Percentiles rank a stretch among this genome's conserved stretches.
These are phyloP conservation scores for Acacia melanoxylon DNA, from an alignment of 306 rosid genomes.

Conservation along the genomic window DNA sequence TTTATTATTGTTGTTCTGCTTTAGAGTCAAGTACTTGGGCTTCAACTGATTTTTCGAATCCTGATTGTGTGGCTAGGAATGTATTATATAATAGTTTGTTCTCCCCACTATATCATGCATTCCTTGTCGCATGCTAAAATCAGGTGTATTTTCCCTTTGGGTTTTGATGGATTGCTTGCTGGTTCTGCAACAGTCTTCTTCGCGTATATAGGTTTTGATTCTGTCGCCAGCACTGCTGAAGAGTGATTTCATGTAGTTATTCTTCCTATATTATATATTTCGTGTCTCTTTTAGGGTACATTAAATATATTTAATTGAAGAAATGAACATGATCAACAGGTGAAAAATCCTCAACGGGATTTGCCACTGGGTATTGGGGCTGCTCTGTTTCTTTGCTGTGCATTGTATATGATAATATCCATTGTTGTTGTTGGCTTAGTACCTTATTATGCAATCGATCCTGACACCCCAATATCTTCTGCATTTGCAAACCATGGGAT, in stretches of 20 bases:
- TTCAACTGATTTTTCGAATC: no score
- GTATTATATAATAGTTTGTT: no score
- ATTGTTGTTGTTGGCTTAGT: conserved; percentile 85
- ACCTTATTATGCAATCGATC: conserved; percentile 82
- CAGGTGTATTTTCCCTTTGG: conserved; percentile 91
- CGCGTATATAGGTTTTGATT: conserved; percentile 87
- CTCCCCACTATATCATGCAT: no score
- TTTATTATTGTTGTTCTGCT: no score
- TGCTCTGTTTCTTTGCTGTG: conserved; percentile 80
- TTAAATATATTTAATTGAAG: conserved; percentile 7
- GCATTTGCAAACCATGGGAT: conserved; percentile 87
- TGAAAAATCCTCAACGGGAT: conserved; percentile 93
- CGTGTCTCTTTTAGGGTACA: neutral
- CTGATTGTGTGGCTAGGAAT: no score
- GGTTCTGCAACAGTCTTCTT: conserved; percentile 97
- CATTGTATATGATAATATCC: conserved; percentile 83
- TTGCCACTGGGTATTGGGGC: conserved; percentile 85
- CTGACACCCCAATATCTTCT: conserved; percentile 85
- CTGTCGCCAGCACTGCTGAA: conserved; percentile 91
- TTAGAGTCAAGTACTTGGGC: no score
- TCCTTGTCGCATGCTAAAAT: no score
- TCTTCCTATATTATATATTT: neutral
- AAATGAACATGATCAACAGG: conserved; percentile 48
- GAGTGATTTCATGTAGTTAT: conserved; percentile 39
- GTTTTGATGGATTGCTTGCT: conserved; percentile 89